Base-by-base conservation (phyloP, 2,329 filamentous ascomycete genomes). In the Hymenoscyphus occultus region DNA sequence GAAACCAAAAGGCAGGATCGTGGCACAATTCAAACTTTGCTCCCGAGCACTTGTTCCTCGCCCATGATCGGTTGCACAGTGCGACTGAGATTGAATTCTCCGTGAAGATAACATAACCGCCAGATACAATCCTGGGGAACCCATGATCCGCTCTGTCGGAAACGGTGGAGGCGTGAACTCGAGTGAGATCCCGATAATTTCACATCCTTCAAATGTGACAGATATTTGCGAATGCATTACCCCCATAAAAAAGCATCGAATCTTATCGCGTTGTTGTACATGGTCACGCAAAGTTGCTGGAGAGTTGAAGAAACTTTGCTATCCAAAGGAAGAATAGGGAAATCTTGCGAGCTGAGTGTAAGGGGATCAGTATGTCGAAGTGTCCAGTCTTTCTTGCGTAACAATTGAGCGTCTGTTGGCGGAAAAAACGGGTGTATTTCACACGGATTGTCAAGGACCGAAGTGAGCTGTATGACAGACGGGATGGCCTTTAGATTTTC, bases 401-500 rank as follows among this genome's bases (percentile, higher is more conserved):
- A 51, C 45, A 51, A 28, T 10, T 22, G 45, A 51, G n/a, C 45
- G 3, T 51, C 45, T 51, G 45, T 51, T 51, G 45, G 22, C 7
- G 45, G 45, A 13, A n/a, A 13, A n/a, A 35, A 35, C 14, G 28
- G 31, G 28, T 32, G 56, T 22, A n/a, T 42, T 59, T 45, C 39
- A 32, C 48, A n/a, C 60, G 32, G 39, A 22, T 39, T 22, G 56
- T 31, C 12, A 39, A 42, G 32, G 12, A 28, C 39, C 31, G 61
- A 62, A n/a, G 13, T 22, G 35, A n/a, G 51, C n/a, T 19, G 48
- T 39, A 56, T 16, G 35, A 35, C 61, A 56, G 54, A 31, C 12
- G 39, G 14, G 39, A 13, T 12, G 12, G 19, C 14, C 12, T 51
- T 64, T 40, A 66, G 14, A 69, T 58, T 56, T 58, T 59, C 14